phyloP scores from a whole-genome alignment of 257 asterid genomes.

The Cordia subcordata region DNA sequence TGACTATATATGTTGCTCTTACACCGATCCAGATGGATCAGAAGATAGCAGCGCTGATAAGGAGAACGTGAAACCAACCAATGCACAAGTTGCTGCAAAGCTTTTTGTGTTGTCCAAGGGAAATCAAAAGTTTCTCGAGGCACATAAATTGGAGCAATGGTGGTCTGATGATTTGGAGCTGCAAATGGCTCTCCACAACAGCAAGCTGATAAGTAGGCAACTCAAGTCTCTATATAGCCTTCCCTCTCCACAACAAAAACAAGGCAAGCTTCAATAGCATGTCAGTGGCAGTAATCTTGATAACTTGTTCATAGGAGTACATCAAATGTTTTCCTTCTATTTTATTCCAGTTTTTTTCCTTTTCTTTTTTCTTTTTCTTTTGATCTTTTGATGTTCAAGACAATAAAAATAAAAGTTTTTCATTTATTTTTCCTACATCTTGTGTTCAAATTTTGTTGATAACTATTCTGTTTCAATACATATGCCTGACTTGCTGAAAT shows the following conservation, averaged over 20 bases:
- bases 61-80: constrained; percentile 40
- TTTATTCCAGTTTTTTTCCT: no score
- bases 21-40: constrained; percentile 37
- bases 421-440: no score
- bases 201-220: constrained; percentile 71
- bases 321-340: no score
- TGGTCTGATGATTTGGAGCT: constrained; percentile 79
- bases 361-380: no score
- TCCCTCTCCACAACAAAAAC: constrained; percentile 29
- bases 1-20: constrained; percentile 71
- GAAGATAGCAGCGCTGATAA: constrained; percentile 27
- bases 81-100: constrained; percentile 30
- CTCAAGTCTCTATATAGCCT: constrained; percentile 56
- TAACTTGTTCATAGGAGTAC: no score
- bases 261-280: constrained; percentile 18
- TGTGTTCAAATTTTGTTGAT: no score
- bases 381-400: no score
- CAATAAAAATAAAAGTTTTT: no score
- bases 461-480: no score
- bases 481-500: no score
- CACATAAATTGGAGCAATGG: constrained; percentile 84
- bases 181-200: constrained; percentile 49
- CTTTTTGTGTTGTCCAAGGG: constrained; percentile 65
- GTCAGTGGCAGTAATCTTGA: no score
- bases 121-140: constrained; percentile 76